Conservation (phyloP, 148 eudicot genomes). For the Bassia scoparia region DNA sequence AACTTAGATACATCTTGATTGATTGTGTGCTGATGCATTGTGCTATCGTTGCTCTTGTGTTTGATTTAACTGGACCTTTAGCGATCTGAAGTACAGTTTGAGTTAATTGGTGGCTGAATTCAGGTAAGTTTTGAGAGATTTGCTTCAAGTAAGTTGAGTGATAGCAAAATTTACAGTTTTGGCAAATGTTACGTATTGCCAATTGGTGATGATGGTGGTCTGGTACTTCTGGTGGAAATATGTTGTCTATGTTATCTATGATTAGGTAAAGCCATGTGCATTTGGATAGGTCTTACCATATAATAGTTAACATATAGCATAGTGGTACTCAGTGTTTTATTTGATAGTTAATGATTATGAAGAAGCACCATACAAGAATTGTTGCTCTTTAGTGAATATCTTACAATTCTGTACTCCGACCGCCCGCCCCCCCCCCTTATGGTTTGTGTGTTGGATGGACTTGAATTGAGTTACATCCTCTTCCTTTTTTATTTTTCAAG, state of each 20-base stretch:
- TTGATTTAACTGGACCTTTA: not conserved
- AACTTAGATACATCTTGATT: not conserved
- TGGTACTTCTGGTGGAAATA: no score
- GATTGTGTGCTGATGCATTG: not conserved
- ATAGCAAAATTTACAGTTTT: not conserved
- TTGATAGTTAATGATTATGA: not conserved
- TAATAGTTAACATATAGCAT: not conserved
- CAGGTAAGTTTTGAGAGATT: not conserved
- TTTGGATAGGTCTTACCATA: no score
- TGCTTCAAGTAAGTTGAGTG: not conserved
- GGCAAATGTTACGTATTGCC: not conserved
- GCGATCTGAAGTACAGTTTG: not conserved
- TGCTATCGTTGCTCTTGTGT: not conserved
- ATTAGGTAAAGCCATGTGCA: not conserved
- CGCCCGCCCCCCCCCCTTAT: no score
- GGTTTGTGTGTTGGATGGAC: not conserved
- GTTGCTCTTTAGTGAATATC: not conserved
- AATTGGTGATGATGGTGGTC: not conserved
- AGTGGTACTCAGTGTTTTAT: not conserved
- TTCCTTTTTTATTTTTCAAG: conserved; percentile 25
- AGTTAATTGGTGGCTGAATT: not conserved
- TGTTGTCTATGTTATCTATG: not conserved
- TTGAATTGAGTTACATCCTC: not conserved
- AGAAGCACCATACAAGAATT: not conserved
- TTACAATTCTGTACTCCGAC: not conserved